A percentile compares a stretch with the other conserved stretches of the same genome.
phyloP scores from a whole-genome alignment of 2,329 filamentous ascomycete genomes.

The Claviceps fusiformis region DNA sequence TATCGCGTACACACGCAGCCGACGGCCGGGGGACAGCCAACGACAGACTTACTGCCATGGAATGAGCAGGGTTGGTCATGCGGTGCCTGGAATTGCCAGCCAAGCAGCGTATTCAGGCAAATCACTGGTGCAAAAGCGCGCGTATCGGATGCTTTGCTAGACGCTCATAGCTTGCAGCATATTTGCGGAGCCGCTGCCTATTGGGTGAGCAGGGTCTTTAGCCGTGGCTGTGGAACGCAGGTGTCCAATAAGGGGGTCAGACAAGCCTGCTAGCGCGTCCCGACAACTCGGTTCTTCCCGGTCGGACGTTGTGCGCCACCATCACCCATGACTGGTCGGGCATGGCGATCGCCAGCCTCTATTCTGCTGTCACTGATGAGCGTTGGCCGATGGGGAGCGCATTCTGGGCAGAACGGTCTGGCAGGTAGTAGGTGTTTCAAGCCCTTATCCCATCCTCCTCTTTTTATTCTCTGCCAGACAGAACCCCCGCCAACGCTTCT shows the following conservation, averaged over 20 bases:
- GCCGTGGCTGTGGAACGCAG: not conserved
- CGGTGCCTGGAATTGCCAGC: not conserved
- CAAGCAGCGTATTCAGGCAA: not conserved
- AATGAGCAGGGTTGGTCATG: not conserved
- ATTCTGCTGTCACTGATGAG: too few relatives aligned
- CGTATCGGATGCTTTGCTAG: too few relatives aligned
- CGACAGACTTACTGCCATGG: not conserved
- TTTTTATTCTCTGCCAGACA: too few relatives aligned
- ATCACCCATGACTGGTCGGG: slow-evolving; percentile 15
- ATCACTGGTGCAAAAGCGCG: too few relatives aligned
- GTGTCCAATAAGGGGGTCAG: slow-evolving; percentile 10
- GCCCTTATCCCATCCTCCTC: too few relatives aligned
- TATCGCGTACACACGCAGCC: too few relatives aligned
- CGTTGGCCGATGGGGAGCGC: too few relatives aligned
- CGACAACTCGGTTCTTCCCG: slow-evolving; percentile 23
- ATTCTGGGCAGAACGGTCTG: too few relatives aligned
- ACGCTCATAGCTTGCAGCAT: slow-evolving; percentile 4
- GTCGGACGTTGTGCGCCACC: slow-evolving; percentile 1
- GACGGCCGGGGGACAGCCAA: not conserved
- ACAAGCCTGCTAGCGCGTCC: slow-evolving; percentile 19
- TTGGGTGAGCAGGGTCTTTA: slow-evolving; percentile 10
- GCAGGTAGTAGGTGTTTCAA: too few relatives aligned
- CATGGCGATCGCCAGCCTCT: slow-evolving; percentile 7
- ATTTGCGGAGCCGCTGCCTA: slow-evolving; percentile 13
- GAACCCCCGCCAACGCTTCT: too few relatives aligned